Evolutionary conservation across 495 filamentous ascomycete species (phyloP), one percentile per base, ranked within the genome.

Genomic region (Mytilinidion resinicola): DNA sequence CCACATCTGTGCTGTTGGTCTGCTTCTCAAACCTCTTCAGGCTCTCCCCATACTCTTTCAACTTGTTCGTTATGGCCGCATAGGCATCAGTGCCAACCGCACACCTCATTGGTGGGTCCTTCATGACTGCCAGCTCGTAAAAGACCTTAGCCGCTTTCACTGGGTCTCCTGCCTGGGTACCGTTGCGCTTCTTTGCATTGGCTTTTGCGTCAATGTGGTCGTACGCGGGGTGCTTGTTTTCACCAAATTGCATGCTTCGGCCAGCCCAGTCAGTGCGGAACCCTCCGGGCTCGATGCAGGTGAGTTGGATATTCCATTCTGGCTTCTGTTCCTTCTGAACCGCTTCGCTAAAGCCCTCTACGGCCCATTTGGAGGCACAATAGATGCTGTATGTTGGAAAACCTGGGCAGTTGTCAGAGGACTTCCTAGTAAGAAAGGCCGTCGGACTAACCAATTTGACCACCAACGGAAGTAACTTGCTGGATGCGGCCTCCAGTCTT

Each of bases 41-140:
- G 8, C 71, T 69, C 62, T 77, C 68, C 33, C 21, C 36, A 46
- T 78, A 74, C 15, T 30, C 53, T 46, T 77, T 66, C 49, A 80
- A 55, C 71, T 77, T 79, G 4, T 57, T 47, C 60, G 66, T 72
- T 4, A 80, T 75, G 0, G 51, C 55, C 38, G 63, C 55, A 49
- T 75, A 77, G 0, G 76, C 77, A 67, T 76, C 73, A 0, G 65
- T 72, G 8, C 77, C 76, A 49, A 80, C 63, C 0, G 78, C 66
- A 35, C 70, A 71, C 47, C 75, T 63, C 42, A 77, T 53, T 0
- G 76, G 77, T 8, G 77, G 77, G 53, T 78, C 68, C 30, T 75
- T 52, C 69, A 78, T 72, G 20, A 75, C 57, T 0, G 77, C 76
- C 9, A 80, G 54, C 42, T 80, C 72, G 54, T 77, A 80, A 67